phyloP scores from a whole-genome alignment of 257 asterid species.

The Verbena officinalis region DNA sequence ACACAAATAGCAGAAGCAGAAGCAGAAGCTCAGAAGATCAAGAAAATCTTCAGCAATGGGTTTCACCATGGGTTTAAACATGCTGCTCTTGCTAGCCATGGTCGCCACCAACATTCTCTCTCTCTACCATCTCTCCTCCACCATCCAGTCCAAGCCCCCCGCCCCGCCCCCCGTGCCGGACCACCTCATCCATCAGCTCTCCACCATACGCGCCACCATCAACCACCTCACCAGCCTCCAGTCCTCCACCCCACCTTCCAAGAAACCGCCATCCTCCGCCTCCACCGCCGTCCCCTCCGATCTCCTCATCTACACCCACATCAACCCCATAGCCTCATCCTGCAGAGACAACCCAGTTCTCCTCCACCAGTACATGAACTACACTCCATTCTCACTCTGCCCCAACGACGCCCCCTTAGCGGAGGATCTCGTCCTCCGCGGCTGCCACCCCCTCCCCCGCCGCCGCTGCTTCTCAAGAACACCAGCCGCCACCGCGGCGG shows the following conservation, averaged over 20 bases:
- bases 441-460: constrained; percentile 98
- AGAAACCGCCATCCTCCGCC: constrained; percentile 29
- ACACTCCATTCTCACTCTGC: constrained; percentile 76
- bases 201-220: constrained; percentile 97
- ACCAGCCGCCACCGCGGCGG: constrained; percentile 36
- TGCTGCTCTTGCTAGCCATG: constrained; percentile 83
- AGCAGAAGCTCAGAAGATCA: constrained; percentile 4
- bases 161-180: constrained; percentile 71
- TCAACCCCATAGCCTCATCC: constrained; percentile 87
- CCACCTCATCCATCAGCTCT: constrained; percentile 95
- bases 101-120: constrained; percentile 97
- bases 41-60: constrained; percentile 32
- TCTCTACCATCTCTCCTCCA: constrained; percentile 96
- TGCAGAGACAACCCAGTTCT: constrained; percentile 77
- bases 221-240: constrained; percentile 87
- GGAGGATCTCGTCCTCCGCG: constrained; percentile 80
- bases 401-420: constrained; percentile 68
- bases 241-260: constrained; percentile 44
- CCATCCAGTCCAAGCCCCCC: constrained; percentile 61
- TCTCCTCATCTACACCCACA: constrained; percentile 76
- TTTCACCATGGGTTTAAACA: constrained; percentile 85
- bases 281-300: constrained; percentile 70
- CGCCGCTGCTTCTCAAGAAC: constrained; percentile 91
- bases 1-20: neutral
- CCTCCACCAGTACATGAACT: constrained; percentile 86